A percentile compares a stretch with the other conserved stretches of the same genome.
phyloP scores from a whole-genome alignment of 495 filamentous ascomycete species.

The Neurospora sp. region DNA sequence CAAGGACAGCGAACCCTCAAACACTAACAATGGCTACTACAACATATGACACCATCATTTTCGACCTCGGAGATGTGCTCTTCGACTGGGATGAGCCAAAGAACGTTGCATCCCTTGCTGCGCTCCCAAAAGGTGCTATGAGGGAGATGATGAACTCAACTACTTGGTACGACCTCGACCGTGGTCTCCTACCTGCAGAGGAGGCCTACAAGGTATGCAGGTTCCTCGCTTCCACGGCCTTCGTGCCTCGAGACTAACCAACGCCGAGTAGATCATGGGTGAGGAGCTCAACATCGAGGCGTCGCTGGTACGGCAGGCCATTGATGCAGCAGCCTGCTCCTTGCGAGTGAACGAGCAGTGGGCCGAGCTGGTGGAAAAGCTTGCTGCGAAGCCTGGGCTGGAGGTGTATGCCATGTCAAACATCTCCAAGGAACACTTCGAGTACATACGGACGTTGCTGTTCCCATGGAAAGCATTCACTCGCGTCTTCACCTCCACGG shows the following conservation, averaged over 20 bases:
- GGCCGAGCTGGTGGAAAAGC: neutral
- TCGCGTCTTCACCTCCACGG: conserved; percentile 7
- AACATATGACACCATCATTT: conserved; percentile 4
- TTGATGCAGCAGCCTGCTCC: neutral
- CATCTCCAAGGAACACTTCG: conserved; percentile 13
- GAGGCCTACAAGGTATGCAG: conserved; percentile 1
- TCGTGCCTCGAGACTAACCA: neutral
- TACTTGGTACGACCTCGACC: neutral
- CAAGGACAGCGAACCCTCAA: neutral
- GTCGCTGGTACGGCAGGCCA: neutral
- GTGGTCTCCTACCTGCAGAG: neutral
- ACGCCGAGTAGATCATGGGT: neutral
- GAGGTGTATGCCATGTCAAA: neutral
- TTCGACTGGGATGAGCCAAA: conserved; percentile 6
- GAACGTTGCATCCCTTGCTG: neutral
- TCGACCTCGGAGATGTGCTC: conserved; percentile 5
- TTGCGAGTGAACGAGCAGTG: neutral
- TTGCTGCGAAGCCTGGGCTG: neutral
- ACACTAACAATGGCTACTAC: neutral
- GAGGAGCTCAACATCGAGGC: neutral
- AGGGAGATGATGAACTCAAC: neutral
- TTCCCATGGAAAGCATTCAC: conserved; percentile 17
- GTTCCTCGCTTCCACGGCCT: neutral
- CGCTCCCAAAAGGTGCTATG: neutral
- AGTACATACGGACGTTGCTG: neutral